These are phyloP conservation scores for Phytophthora idaei DNA, from an alignment of 352 stramenopile species.

Conservation along the genomic window DNA sequence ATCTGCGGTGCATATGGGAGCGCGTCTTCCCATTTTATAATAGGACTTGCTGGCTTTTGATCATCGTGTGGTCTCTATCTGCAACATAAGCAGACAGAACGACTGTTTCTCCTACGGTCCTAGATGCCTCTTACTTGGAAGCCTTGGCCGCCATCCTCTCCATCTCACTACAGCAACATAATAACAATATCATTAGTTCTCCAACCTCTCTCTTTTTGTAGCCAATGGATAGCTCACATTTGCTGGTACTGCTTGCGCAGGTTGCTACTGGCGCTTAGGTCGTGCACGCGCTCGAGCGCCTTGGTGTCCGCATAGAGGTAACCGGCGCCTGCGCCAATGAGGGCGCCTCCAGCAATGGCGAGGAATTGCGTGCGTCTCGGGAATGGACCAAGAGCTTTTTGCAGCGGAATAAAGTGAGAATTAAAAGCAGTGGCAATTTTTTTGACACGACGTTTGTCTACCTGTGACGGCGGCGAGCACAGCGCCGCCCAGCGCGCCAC, in stretches of 20 bases:
- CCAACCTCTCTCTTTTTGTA: neutral
- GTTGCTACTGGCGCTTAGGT: conserved; percentile 76
- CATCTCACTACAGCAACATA: conserved; percentile 39
- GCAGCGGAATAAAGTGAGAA: conserved; percentile 6
- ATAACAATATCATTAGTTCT: conserved; percentile 3
- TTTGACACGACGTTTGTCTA: conserved; percentile 27
- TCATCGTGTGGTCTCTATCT: neutral
- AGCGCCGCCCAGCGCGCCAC: conserved; percentile 57
- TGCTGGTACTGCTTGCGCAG: conserved; percentile 86
- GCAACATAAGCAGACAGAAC: neutral
- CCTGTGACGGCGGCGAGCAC: conserved; percentile 57
- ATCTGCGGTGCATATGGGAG: conserved; percentile 36
- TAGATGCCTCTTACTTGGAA: conserved; percentile 27
- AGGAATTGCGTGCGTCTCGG: conserved; percentile 63
- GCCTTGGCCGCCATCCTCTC: conserved; percentile 71
- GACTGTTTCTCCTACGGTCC: no score
- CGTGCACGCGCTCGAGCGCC: conserved; percentile 71
- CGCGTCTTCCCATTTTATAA: conserved; percentile 33
- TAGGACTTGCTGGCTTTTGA: conserved; percentile 36
- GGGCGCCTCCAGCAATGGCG: conserved; percentile 56
- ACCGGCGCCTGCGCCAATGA: conserved; percentile 64
- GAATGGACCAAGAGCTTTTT: conserved; percentile 70
- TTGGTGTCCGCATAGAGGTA: conserved; percentile 80
- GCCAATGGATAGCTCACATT: conserved; percentile 43
- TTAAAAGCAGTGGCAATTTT: neutral